phyloP scores from a whole-genome alignment of 2,329 filamentous ascomycete species.

The Nigrospora oryzae region DNA sequence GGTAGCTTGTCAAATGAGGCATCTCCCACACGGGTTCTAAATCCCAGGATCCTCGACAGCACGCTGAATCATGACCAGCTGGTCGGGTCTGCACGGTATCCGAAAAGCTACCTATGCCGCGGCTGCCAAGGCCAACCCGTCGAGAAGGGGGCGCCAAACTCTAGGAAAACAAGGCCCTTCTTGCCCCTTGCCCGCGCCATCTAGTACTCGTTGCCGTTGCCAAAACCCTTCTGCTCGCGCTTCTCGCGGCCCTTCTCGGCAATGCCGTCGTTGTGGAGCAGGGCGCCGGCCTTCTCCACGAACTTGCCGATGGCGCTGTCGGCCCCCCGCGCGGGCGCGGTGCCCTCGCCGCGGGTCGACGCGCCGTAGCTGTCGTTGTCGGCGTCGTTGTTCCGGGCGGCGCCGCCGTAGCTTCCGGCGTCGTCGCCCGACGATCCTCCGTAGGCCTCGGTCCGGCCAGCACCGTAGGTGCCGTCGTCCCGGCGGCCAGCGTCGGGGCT shows the following conservation, averaged over 20 bases:
- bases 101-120: too few species aligned
- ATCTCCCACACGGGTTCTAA: too few species aligned
- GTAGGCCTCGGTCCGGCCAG: slow-evolving; percentile 18
- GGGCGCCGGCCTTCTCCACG: slow-evolving; percentile 47
- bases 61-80: too few species aligned
- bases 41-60: too few species aligned
- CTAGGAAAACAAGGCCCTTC: neutral
- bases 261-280: slow-evolving; percentile 38
- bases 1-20: too few species aligned
- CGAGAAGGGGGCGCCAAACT: neutral
- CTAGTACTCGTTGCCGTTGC: slow-evolving; percentile 10
- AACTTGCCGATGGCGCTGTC: slow-evolving; percentile 40
- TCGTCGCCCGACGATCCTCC: slow-evolving; percentile 1
- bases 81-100: too few species aligned
- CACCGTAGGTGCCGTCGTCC: slow-evolving; percentile 10
- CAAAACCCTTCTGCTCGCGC: slow-evolving; percentile 29
- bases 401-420: slow-evolving; percentile 7
- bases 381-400: slow-evolving; percentile 7
- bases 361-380: slow-evolving; percentile 10
- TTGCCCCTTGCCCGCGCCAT: too few species aligned
- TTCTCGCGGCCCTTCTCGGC: slow-evolving; percentile 40
- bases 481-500: neutral
- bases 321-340: too few species aligned
- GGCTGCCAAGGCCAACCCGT: neutral
- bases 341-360: slow-evolving; percentile 6